Evolutionary conservation across 1,284 basidiomycete genomes (phyloP).

Genomic region (Gomphus bonarii): DNA sequence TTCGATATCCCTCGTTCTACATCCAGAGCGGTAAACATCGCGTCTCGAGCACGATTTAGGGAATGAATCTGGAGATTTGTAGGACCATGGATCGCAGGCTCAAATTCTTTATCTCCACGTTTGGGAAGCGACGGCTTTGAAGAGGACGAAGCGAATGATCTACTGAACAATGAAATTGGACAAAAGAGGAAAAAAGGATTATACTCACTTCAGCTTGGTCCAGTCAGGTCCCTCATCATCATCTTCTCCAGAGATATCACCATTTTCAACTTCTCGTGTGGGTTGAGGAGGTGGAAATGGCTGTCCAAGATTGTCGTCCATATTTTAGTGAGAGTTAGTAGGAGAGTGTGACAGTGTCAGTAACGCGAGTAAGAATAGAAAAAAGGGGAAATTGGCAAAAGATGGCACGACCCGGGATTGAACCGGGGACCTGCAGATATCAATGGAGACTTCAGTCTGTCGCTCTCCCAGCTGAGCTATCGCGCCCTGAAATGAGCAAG

Average conservation of each 20-base stretch:
- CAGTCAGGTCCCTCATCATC: constrained; percentile 52
- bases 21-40: constrained; percentile 77
- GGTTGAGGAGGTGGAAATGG: constrained; percentile 14
- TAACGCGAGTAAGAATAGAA: neutral
- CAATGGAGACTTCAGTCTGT: constrained; percentile 5
- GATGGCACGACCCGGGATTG: constrained; percentile 13
- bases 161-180: neutral
- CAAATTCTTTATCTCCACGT: constrained; percentile 93
- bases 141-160: constrained; percentile 14
- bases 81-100: constrained; percentile 64
- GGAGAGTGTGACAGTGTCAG: neutral
- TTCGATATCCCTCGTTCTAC: constrained; percentile 65
- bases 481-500: neutral
- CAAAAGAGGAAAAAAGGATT: neutral
- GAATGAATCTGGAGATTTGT: constrained; percentile 76
- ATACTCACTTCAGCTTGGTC: constrained; percentile 41
- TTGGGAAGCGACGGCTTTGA: constrained; percentile 47
- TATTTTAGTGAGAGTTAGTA: constrained; percentile 14
- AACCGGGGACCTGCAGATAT: constrained; percentile 12
- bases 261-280: constrained; percentile 31
- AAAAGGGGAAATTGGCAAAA: neutral
- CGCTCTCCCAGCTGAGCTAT: constrained; percentile 12
- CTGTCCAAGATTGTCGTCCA: constrained; percentile 41
- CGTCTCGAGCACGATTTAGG: constrained; percentile 58
- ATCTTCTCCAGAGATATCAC: constrained; percentile 41